Percentiles rank a stretch among this genome's conserved stretches.
Conservation (phyloP, 129 eudicot species). For the Lactuca sativa region DNA sequence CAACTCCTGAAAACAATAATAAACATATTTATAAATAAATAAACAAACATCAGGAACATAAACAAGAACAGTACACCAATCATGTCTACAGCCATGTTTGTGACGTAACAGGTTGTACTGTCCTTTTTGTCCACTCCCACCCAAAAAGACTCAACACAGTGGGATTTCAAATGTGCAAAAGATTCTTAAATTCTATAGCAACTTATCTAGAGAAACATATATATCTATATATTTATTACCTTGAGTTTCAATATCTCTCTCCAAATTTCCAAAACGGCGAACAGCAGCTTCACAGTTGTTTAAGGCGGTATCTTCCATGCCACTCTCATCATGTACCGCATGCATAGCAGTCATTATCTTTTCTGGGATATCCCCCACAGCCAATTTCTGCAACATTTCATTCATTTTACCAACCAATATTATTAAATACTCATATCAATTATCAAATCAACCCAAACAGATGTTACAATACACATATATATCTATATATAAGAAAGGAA, state of each 20-base stretch:
- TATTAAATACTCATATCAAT: not conserved
- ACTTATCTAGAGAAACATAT: not conserved
- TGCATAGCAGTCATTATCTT: slow-evolving; percentile 79
- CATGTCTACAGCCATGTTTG: too few relatives aligned
- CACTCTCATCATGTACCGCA: slow-evolving; percentile 60
- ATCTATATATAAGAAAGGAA: not conserved
- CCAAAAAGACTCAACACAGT: too few relatives aligned
- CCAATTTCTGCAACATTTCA: slow-evolving; percentile 60
- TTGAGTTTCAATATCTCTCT: slow-evolving; percentile 62
- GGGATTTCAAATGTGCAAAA: too few relatives aligned
- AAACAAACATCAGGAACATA: too few relatives aligned
- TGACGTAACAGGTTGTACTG: too few relatives aligned
- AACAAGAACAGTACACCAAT: too few relatives aligned
- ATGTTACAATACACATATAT: not conserved
- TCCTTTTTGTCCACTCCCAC: too few relatives aligned
- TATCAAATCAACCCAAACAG: slow-evolving; percentile 19
- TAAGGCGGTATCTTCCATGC: slow-evolving; percentile 59
- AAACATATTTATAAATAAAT: not conserved
- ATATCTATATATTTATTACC: slow-evolving; percentile 39
- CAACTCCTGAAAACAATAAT: slow-evolving; percentile 48
- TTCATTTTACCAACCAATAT: not conserved
- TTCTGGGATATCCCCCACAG: slow-evolving; percentile 80
- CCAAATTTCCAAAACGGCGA: slow-evolving; percentile 52
- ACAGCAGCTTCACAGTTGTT: slow-evolving; percentile 56
- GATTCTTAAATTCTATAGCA: not conserved